Percentiles rank a stretch among this genome's conserved stretches.
Conservation (phyloP, 805 yeast genomes). For the Candida alai region DNA sequence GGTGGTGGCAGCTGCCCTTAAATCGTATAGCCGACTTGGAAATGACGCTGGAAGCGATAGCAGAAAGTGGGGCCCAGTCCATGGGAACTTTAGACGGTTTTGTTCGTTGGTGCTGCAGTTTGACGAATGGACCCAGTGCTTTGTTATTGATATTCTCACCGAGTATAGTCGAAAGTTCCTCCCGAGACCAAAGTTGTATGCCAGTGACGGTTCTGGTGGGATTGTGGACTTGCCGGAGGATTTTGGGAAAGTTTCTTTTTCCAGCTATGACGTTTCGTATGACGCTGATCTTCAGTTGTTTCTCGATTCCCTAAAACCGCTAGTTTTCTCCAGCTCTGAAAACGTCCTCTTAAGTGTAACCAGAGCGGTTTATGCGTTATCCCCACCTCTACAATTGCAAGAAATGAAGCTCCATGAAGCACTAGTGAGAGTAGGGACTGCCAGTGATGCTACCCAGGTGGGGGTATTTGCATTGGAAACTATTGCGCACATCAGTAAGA, state of each 20-base stretch:
- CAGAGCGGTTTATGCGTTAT: constrained; percentile 53
- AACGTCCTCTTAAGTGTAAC: constrained; percentile 60
- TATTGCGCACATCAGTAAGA: constrained; percentile 35
- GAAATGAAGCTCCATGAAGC: constrained; percentile 48
- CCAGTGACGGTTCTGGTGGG: constrained; percentile 26
- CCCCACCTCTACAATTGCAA: constrained; percentile 51
- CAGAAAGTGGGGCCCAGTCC: constrained; percentile 61
- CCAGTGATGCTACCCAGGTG: constrained; percentile 17
- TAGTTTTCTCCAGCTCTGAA: constrained; percentile 51
- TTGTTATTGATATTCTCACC: constrained; percentile 57
- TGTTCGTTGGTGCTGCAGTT: constrained; percentile 47
- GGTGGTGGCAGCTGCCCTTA: constrained; percentile 70
- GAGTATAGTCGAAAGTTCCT: constrained; percentile 63
- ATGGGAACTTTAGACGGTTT: constrained; percentile 61
- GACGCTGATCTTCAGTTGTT: constrained; percentile 60
- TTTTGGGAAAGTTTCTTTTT: constrained; percentile 18
- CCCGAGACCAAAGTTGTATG: constrained; percentile 45
- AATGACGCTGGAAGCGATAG: constrained; percentile 30
- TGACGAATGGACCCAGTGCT: constrained; percentile 70
- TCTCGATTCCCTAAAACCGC: constrained; percentile 40
- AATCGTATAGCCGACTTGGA: constrained; percentile 46
- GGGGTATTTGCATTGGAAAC: constrained; percentile 42
- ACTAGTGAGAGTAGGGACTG: constrained; percentile 43
- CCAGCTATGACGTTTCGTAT: constrained; percentile 33
- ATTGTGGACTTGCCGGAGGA: constrained; percentile 42